Conservation (phyloP, 2,329 filamentous ascomycete genomes). For the Ophiocordyceps unilateralis region DNA sequence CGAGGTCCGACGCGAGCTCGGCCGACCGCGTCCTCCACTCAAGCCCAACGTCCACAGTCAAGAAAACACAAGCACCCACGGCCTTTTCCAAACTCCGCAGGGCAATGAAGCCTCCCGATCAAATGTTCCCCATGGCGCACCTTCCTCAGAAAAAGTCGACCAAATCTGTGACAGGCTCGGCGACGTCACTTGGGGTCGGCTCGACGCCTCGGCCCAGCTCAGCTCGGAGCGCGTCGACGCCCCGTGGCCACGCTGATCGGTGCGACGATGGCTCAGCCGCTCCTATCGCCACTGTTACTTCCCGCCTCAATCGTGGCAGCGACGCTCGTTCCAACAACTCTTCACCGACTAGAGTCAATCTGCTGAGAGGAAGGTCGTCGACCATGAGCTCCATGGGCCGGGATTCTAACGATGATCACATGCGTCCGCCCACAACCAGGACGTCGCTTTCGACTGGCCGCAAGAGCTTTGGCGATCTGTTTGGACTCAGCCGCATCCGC, state of each 20-base stretch:
- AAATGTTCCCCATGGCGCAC: conserved; percentile 71
- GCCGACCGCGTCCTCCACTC: conserved; percentile 43
- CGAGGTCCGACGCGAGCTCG: conserved; percentile 72
- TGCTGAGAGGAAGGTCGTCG: conserved; percentile 63
- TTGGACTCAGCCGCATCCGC: conserved; percentile 61
- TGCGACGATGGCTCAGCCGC: conserved; percentile 4
- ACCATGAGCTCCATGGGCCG: conserved; percentile 73
- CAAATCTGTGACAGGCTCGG: conserved; percentile 21
- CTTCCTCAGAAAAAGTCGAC: conserved; percentile 49
- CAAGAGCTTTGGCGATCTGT: conserved; percentile 82
- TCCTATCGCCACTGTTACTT: conserved; percentile 21
- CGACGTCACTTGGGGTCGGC: conserved; percentile 21
- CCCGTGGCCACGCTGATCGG: conserved; percentile 7
- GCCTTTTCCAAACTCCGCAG: conserved; percentile 72
- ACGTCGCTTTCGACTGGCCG: conserved; percentile 80
- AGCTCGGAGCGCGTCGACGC: conserved; percentile 13
- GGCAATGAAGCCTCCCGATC: conserved; percentile 54
- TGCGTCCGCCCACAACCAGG: conserved; percentile 48
- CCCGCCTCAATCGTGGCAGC: conserved; percentile 22
- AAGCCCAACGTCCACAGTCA: conserved; percentile 41
- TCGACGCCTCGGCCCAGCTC: conserved; percentile 18
- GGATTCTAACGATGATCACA: conserved; percentile 52
- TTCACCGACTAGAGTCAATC: conserved; percentile 42
- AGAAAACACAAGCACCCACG: conserved; percentile 44
- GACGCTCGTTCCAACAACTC: conserved; percentile 44